These are phyloP conservation scores for Immersiella caudata DNA, from an alignment of 495 filamentous ascomycete species.

Conservation along the genomic window DNA sequence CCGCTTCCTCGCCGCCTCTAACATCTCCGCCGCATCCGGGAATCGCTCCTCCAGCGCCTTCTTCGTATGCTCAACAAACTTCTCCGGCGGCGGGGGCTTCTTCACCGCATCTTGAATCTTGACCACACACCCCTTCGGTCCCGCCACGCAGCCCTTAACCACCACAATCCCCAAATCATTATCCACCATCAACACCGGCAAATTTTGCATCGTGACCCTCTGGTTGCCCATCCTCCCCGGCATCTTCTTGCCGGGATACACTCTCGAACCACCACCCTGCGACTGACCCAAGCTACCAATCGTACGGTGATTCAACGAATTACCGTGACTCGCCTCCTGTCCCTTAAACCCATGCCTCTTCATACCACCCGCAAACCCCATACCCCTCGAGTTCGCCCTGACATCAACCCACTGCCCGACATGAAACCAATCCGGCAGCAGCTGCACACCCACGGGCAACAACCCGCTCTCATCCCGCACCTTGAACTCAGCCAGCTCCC, in stretches of 20 bases:
- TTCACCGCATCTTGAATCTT: conserved; percentile 89
- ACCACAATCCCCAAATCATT: conserved; percentile 82
- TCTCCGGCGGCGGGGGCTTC: conserved; percentile 74
- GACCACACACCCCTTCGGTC: conserved; percentile 81
- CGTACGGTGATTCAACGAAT: conserved; percentile 85
- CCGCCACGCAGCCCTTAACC: conserved; percentile 80
- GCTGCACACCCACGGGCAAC: conserved; percentile 67
- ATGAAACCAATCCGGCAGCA: conserved; percentile 83
- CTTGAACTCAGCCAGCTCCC: conserved; percentile 80
- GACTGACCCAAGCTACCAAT: conserved; percentile 85
- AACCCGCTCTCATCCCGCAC: conserved; percentile 77
- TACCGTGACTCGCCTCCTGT: conserved; percentile 91
- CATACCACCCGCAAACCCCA: conserved; percentile 96
- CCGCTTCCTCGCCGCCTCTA: conserved; percentile 42
- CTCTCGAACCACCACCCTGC: conserved; percentile 89
- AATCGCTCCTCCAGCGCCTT: conserved; percentile 43
- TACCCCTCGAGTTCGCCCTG: conserved; percentile 74
- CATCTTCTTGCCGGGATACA: conserved; percentile 97
- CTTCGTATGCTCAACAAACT: conserved; percentile 43
- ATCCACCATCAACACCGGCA: conserved; percentile 86
- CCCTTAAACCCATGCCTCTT: conserved; percentile 87
- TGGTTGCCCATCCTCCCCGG: conserved; percentile 90
- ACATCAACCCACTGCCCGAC: conserved; percentile 91
- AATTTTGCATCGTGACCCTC: conserved; percentile 83
- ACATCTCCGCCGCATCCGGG: conserved; percentile 38